Evolutionary conservation across 2,329 filamentous ascomycete species (phyloP), one percentile per base, ranked within the genome.

Genomic region (Colletotrichum sojae): DNA sequence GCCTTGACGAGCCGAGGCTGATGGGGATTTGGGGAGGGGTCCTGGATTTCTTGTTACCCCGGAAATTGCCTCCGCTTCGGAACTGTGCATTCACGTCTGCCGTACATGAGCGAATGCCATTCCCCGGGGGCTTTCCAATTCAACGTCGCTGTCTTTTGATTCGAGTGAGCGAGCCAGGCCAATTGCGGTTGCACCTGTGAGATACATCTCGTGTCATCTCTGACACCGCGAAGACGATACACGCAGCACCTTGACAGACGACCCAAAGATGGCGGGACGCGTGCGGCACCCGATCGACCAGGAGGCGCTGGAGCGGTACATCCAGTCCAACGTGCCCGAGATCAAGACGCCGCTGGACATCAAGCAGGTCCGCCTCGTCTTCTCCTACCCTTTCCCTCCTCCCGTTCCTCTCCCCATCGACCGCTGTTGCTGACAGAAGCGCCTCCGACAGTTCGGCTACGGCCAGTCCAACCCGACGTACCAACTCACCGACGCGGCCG

Each of bases 381-480:
- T 20, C n/a, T 36, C 27, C 27, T 22, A 5, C 31, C 6, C 16
- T 31, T 54, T 46, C 2, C 45, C 22, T 46, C 45, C 45, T 39
- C 48, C 10, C 57, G 22, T n/a, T n/a, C n/a, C n/a, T n/a, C n/a
- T n/a, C n/a, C n/a, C n/a, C n/a, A n/a, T n/a, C 54, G n/a, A 22
- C 49, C 12, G 31, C 25, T 2, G 8, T n/a, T 31, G 63, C 49
- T 55, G 51, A 63, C 31, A 56, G 20, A 61, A 52, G 20, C 20
- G 12, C 27, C 12, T 20, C 12, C 6, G 6, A 16, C 40, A 98
- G 93, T 99, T 98, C 79, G 94, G 95, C 75, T 98, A 97, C 79
- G 96, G 96, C 69, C 96, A 98, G 83, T 97, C 94, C 67, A 99
- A 98, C 79, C 96, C 96, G 52, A 99, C 96, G 2, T 99, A 98